phyloP scores from a whole-genome alignment of 1,284 basidiomycete species.

The Marasmius fiardii region DNA sequence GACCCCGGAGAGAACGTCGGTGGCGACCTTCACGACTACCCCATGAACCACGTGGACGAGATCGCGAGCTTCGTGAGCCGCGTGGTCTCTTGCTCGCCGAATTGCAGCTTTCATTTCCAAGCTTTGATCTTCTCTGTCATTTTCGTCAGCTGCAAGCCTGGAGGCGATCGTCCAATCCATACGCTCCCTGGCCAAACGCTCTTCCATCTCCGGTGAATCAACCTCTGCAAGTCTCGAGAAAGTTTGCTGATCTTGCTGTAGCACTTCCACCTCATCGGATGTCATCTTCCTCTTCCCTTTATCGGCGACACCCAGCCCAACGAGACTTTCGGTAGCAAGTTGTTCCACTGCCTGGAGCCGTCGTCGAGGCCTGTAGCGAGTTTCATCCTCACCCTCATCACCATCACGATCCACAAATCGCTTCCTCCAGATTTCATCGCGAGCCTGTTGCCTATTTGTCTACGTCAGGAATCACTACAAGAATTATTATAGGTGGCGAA shows the following conservation, averaged over 20 bases:
- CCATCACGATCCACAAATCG: neutral
- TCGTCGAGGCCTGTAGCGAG: neutral
- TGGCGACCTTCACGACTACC: neutral
- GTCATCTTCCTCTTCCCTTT: conserved; percentile 12
- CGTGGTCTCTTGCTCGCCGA: neutral
- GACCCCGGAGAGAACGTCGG: neutral
- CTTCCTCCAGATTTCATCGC: neutral
- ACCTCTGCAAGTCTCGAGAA: neutral
- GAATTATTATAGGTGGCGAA: neutral
- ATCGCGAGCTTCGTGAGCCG: neutral
- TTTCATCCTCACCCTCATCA: neutral
- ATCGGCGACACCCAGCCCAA: neutral
- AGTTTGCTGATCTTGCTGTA: neutral
- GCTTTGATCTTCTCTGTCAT: neutral
- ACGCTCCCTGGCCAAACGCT: neutral
- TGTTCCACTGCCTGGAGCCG: neutral
- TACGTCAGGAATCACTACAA: neutral
- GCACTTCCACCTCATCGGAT: neutral
- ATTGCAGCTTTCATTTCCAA: neutral
- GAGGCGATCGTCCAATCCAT: neutral
- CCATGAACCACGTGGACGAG: neutral
- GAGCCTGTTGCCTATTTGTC: neutral
- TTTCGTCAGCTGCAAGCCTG: neutral
- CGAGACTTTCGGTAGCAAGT: neutral
- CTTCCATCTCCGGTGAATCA: neutral